Conservation (phyloP, 805 yeast species). For the Jamesozyma piceae region DNA sequence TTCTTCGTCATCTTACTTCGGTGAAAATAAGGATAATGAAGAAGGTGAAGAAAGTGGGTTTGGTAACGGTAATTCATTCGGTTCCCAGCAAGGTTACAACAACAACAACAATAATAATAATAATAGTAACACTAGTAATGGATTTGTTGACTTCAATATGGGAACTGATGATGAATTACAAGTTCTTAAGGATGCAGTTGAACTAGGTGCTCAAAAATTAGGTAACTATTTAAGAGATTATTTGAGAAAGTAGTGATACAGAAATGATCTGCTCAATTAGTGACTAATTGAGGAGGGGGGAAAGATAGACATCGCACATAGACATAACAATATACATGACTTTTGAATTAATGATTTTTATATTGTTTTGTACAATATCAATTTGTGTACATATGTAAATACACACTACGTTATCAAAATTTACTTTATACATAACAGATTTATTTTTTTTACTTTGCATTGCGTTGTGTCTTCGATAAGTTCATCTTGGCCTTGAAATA, state of each 20-base stretch:
- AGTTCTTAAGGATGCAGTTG: conserved; percentile 82
- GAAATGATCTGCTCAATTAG: background rate
- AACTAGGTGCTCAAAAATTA: conserved; percentile 85
- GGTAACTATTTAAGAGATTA: conserved; percentile 83
- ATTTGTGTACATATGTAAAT: background rate
- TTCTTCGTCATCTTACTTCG: conserved; percentile 87
- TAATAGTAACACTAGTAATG: conserved; percentile 24
- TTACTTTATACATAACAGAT: background rate
- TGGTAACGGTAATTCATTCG: conserved; percentile 8
- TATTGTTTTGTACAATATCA: background rate
- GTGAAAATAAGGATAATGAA: conserved; percentile 57
- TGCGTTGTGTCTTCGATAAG: too few relatives aligned
- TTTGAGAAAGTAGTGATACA: conserved; percentile 36
- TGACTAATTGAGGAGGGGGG: background rate
- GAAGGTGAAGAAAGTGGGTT: conserved; percentile 11
- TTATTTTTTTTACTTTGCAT: too few relatives aligned
- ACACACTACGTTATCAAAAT: background rate
- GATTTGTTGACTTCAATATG: conserved; percentile 58
- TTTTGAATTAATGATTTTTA: background rate
- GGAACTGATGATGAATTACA: conserved; percentile 85
- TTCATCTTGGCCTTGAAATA: too few relatives aligned
- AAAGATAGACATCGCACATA: background rate
- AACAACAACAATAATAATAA: conserved; percentile 18
- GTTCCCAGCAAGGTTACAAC: conserved; percentile 12
- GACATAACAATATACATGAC: background rate